Conservation (phyloP, 306 rosid species). For the Trifolium subterraneum region DNA sequence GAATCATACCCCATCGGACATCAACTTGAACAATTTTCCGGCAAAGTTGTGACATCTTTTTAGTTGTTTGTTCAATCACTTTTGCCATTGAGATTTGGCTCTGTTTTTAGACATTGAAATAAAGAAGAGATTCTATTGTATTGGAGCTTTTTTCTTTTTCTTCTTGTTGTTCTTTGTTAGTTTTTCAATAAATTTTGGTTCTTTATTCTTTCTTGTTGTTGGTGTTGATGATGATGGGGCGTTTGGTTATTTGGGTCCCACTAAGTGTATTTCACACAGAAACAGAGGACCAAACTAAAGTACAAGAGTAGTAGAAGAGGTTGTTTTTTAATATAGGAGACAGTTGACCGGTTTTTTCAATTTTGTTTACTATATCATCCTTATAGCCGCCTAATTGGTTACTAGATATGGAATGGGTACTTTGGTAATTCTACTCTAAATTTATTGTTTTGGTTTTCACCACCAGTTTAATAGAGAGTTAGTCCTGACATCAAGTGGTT, state of each 20-base stretch:
- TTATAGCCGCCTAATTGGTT: constrained; percentile 50
- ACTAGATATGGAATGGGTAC: constrained; percentile 7
- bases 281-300: constrained; percentile 20
- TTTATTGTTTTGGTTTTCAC: too few species aligned
- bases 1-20: constrained; percentile 60
- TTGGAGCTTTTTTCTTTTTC: neutral
- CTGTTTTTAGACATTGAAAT: neutral
- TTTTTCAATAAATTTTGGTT: neutral
- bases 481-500: too few species aligned
- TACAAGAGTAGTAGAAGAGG: constrained; percentile 1
- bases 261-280: constrained; percentile 18
- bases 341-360: constrained; percentile 86
- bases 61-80: constrained; percentile 45
- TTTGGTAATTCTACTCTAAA: constrained; percentile 26
- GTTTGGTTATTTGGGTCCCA: constrained; percentile 40
- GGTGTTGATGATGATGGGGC: neutral
- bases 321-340: constrained; percentile 44
- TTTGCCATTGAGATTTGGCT: constrained; percentile 47
- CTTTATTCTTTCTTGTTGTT: neutral
- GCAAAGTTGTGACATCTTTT: constrained; percentile 74
- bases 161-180: neutral
- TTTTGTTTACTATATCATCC: constrained; percentile 51
- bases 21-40: constrained; percentile 59
- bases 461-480: too few species aligned
- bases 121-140: neutral